Base-by-base conservation (phyloP, 225 moss, liverwort and hornwort species). In the Physcomitrium patens region DNA sequence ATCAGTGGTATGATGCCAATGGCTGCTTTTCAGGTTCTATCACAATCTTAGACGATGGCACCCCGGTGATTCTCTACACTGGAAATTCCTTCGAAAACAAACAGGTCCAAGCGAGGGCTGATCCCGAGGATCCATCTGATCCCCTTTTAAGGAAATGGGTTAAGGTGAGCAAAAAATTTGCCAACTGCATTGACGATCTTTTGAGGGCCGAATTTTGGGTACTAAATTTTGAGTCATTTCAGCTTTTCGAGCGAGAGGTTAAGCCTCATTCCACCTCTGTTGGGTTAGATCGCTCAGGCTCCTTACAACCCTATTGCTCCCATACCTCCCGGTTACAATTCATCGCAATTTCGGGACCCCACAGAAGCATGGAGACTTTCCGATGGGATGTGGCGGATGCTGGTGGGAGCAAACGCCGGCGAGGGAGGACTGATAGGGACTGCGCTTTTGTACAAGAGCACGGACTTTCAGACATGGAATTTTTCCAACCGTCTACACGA, bases 21-120 rank as follows among this genome's bases (percentile, higher is more conserved):
- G 93, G 90, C 0, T 81, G 80, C 41, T 93, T 90, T 89, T 89
- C 93, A 43, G 93, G 93, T 50, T 93, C 86, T 0, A 84, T 87
- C 46, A 91, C 90, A 15, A 47, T 93, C 28, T 82, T 89, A 27
- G 47, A 78, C 5, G 82, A 86, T 57, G 85, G 88, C 24, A 83
- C 77, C 20, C 90, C 92, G 0, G 81, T 59, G n/a, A 56, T 88
- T 37, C 66, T 89, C 46, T 85, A 89, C 85, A 89, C 83, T 0
- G 87, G 83, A 48, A 86, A 83, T 10, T 84, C 87, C 14, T 51
- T 72, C n/a, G 43, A 74, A 16, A 74, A 73, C 11, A 59, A 51
- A 14, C 81, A 91, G 52, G 71, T 80, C 46, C 91, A 89, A 68
- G 79, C 72, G 31, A 13, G 82, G 67, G 91, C 90, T 3, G 57